Conservation (phyloP, 768 basidiomycete species). For the Strobilomyces dryophilus region DNA sequence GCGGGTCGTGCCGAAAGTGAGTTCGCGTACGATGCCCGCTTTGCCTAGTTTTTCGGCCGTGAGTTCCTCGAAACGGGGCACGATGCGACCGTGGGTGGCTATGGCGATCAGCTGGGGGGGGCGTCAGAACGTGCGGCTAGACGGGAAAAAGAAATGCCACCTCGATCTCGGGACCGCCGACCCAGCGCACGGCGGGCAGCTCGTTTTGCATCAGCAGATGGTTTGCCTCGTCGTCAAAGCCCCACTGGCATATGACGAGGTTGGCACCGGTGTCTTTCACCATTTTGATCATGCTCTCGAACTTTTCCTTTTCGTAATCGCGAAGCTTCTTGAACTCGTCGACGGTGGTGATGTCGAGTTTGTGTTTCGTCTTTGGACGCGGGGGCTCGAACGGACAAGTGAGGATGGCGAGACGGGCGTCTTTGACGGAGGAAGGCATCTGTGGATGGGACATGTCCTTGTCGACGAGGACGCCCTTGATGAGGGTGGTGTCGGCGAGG, state of each 20-base stretch:
- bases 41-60: conserved; percentile 86
- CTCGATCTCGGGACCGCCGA: conserved; percentile 99
- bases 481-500: conserved; percentile 89
- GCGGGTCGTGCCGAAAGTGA: conserved; percentile 95
- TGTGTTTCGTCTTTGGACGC: conserved; percentile 98
- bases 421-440: conserved; percentile 86
- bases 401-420: conserved; percentile 92
- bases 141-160: conserved; percentile 34
- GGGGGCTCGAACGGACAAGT: conserved; percentile 99
- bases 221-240: conserved; percentile 99
- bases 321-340: conserved; percentile 96
- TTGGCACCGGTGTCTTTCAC: conserved; percentile 98
- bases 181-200: conserved; percentile 96
- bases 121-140: background rate
- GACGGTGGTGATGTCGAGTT: conserved; percentile 93
- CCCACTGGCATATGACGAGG: conserved; percentile 99
- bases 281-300: conserved; percentile 92
- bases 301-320: conserved; percentile 95
- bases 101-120: conserved; percentile 84
- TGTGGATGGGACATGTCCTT: conserved; percentile 99
- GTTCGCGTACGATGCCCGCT: conserved; percentile 90
- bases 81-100: conserved; percentile 96
- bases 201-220: conserved; percentile 98
- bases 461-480: conserved; percentile 97
- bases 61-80: conserved; percentile 96